Evolutionary conservation across 2,329 filamentous ascomycete species (phyloP).

Genomic region (Fusarium chuoi): DNA sequence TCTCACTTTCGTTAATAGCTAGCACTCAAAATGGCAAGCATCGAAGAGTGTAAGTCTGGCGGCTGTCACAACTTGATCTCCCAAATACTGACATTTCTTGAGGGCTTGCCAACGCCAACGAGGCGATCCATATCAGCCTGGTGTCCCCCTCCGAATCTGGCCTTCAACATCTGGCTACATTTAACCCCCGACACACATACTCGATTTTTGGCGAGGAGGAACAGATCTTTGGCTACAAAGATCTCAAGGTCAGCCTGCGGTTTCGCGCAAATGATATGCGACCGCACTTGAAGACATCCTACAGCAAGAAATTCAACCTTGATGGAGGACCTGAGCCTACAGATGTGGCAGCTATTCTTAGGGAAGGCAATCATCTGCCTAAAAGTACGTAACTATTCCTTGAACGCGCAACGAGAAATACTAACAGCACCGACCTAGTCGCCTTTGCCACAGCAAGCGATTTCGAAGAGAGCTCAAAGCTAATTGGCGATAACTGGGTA

Average conservation of each 20-base stretch:
- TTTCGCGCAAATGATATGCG: conserved; percentile 77
- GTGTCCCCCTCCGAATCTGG: conserved; percentile 60
- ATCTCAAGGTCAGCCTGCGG: conserved; percentile 78
- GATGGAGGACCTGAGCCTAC: conserved; percentile 75
- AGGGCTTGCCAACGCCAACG: conserved; percentile 71
- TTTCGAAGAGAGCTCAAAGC: conserved; percentile 69
- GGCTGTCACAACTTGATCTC: not conserved
- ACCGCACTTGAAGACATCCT: conserved; percentile 77
- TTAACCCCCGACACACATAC: conserved; percentile 90
- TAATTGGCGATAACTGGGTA: conserved; percentile 60
- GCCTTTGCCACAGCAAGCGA: conserved; percentile 72
- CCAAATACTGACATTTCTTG: conserved; percentile 29
- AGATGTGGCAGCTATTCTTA: conserved; percentile 73
- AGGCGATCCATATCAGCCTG: conserved; percentile 71
- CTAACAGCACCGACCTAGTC: conserved; percentile 60
- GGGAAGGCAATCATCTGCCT: conserved; percentile 74
- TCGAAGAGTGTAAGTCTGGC: conserved; percentile 49
- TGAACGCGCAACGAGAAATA: not conserved
- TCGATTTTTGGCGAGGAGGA: conserved; percentile 94
- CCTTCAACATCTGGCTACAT: conserved; percentile 70
- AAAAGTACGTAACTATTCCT: conserved; percentile 60
- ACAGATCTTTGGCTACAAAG: conserved; percentile 88
- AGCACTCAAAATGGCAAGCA: conserved; percentile 44
- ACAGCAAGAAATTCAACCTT: conserved; percentile 75
- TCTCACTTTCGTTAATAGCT: not conserved